Evolutionary conservation across 345 rosid genomes (phyloP).

Genomic region (Heritiera fomes): DNA sequence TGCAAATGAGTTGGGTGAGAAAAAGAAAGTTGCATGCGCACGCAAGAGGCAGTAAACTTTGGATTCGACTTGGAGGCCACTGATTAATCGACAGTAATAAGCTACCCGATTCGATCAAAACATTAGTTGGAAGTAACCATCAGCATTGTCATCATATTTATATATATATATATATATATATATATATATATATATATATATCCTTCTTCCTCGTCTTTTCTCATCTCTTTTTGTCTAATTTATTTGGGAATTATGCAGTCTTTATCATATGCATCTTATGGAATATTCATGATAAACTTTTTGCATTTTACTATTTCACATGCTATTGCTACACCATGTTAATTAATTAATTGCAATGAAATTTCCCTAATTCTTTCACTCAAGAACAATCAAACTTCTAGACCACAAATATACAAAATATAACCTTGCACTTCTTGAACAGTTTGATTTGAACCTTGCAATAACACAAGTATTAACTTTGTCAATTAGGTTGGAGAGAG

Average conservation of each 20-base stretch:
- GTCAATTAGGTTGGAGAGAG: slow-evolving; percentile 61
- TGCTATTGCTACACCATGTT: not conserved
- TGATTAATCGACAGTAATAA: not conserved
- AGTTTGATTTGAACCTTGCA: not conserved
- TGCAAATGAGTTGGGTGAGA: not conserved
- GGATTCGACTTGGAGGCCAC: not conserved
- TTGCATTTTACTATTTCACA: not conserved
- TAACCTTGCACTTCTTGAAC: too few relatives aligned
- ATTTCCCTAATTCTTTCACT: not conserved
- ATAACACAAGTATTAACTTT: not conserved
- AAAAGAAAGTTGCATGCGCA: not conserved
- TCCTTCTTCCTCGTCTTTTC: not conserved
- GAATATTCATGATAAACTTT: slow-evolving; percentile 7
- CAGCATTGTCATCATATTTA: not conserved
- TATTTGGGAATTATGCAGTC: not conserved
- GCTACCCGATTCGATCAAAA: not conserved
- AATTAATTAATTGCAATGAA: not conserved
- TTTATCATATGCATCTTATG: slow-evolving; percentile 28
- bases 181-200: not conserved
- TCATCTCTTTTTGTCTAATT: not conserved
- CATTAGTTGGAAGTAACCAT: not conserved
- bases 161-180: too few relatives aligned
- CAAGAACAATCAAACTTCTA: too few relatives aligned
- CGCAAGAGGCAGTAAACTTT: not conserved
- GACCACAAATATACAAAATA: too few relatives aligned